Conservation (phyloP, 352 stramenopile species). For the Phytophthora meadii region DNA sequence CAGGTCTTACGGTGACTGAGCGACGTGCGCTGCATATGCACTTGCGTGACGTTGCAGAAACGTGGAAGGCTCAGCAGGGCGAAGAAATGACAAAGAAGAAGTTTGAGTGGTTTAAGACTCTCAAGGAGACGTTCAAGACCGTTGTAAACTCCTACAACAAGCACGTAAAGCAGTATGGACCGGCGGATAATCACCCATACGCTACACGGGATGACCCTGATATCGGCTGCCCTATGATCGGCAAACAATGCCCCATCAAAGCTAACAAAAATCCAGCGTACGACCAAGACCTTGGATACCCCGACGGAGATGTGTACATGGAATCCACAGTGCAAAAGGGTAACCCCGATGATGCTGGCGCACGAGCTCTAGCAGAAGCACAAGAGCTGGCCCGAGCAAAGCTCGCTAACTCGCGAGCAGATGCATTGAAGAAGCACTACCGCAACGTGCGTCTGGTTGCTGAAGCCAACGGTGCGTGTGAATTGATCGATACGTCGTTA, state of each 20-base stretch:
- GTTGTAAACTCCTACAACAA: conserved; percentile 92
- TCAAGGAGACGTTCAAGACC: conserved; percentile 94
- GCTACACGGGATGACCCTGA: conserved; percentile 83
- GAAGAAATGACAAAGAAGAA: conserved; percentile 94
- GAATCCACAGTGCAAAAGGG: conserved; percentile 74
- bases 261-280: conserved; percentile 83
- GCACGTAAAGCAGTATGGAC: conserved; percentile 92
- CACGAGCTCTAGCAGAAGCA: conserved; percentile 71
- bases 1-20: conserved; percentile 91
- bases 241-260: conserved; percentile 92
- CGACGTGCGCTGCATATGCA: conserved; percentile 90
- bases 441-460: conserved; percentile 84
- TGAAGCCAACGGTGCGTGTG: conserved; percentile 84
- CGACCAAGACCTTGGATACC: conserved; percentile 80
- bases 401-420: conserved; percentile 74
- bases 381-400: conserved; percentile 67
- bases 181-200: conserved; percentile 89
- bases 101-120: conserved; percentile 92
- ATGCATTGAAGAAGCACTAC: conserved; percentile 89
- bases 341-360: conserved; percentile 73
- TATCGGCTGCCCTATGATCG: conserved; percentile 87
- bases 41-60: conserved; percentile 81
- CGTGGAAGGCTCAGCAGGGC: conserved; percentile 89
- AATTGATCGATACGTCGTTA: conserved; percentile 75
- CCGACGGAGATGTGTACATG: conserved; percentile 83